Percentiles rank a stretch among this genome's conserved stretches.
phyloP scores from a whole-genome alignment of 2,329 filamentous ascomycete species.

The Incumbomyces lentus region DNA sequence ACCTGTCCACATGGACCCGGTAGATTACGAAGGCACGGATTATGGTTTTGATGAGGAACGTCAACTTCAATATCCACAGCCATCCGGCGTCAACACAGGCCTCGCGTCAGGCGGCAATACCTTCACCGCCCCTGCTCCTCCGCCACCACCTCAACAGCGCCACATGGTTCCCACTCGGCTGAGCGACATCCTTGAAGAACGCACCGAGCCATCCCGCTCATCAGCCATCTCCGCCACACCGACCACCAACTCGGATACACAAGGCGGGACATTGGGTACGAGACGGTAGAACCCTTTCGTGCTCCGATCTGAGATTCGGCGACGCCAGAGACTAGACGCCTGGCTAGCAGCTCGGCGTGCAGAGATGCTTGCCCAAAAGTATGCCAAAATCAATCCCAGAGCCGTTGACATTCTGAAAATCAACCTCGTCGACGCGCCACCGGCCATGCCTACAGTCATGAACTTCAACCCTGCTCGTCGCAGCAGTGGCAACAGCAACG shows the following conservation, averaged over 20 bases:
- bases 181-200: conserved; percentile 76
- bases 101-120: too few species aligned
- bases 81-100: neutral
- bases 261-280: neutral
- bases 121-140: neutral
- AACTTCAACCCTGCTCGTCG: too few species aligned
- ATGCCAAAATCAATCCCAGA: neutral
- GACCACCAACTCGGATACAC: neutral
- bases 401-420: neutral
- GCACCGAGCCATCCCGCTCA: conserved; percentile 56
- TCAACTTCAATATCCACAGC: neutral
- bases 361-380: neutral
- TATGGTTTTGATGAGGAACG: conserved; percentile 38
- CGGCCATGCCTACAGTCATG: too few species aligned
- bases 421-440: neutral
- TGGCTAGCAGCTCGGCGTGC: neutral
- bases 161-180: conserved; percentile 83
- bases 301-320: neutral
- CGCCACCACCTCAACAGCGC: conserved; percentile 31
- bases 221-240: conserved; percentile 29
- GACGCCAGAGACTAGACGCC: neutral
- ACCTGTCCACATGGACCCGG: neutral
- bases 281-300: conserved; percentile 5
- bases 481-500: too few species aligned
- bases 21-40: conserved; percentile 50